These are phyloP conservation scores for Penicillium tannophilum DNA, from an alignment of 495 filamentous ascomycete genomes.

Conservation along the genomic window DNA sequence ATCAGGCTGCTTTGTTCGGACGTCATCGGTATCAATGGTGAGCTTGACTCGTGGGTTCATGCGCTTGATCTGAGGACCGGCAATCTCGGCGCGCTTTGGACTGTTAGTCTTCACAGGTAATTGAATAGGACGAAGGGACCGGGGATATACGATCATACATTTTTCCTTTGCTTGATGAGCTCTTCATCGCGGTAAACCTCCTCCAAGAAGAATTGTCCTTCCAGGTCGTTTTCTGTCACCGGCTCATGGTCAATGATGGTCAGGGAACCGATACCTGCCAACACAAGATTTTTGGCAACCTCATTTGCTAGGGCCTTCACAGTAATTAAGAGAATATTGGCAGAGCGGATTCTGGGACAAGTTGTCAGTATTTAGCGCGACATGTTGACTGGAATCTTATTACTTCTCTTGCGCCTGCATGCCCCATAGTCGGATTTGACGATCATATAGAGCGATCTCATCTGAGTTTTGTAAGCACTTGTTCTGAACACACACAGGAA, in stretches of 20 bases:
- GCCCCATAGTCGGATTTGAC: constrained; percentile 98
- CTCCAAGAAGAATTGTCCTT: constrained; percentile 85
- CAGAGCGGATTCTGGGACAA: constrained; percentile 56
- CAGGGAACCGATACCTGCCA: constrained; percentile 89
- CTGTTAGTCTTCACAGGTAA: constrained; percentile 7
- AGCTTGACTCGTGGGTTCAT: constrained; percentile 91
- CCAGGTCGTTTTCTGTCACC: constrained; percentile 80
- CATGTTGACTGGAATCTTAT: constrained; percentile 11
- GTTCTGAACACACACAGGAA: not conserved
- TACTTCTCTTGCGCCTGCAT: constrained; percentile 87
- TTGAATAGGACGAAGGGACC: not conserved
- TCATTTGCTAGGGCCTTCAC: constrained; percentile 92
- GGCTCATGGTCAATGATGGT: constrained; percentile 82
- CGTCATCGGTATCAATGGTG: constrained; percentile 64
- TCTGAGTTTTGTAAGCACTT: constrained; percentile 50
- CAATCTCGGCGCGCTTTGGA: constrained; percentile 76
- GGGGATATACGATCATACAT: constrained; percentile 47
- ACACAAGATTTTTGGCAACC: constrained; percentile 94
- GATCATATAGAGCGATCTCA: constrained; percentile 96
- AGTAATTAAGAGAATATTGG: constrained; percentile 86
- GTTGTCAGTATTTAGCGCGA: constrained; percentile 3
- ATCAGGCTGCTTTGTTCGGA: constrained; percentile 61
- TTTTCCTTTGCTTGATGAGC: constrained; percentile 62
- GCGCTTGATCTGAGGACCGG: constrained; percentile 72
- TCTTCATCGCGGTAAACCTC: constrained; percentile 49